Evolutionary conservation across 202 grass and related monocot species (phyloP).

Genomic region (Carex arenaria): DNA sequence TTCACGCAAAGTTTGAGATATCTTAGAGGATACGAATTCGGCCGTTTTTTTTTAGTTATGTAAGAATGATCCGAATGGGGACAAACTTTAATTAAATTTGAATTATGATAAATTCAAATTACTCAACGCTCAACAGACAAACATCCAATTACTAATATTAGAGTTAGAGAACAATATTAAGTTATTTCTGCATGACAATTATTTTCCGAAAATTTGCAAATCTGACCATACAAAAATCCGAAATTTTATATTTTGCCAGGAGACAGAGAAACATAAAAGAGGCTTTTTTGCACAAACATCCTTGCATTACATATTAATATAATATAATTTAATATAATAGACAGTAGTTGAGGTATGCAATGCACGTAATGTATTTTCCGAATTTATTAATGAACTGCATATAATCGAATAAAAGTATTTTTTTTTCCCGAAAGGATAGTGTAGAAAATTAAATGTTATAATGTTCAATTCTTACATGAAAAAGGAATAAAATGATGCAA

Average conservation of each 20-base stretch:
- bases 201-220: neutral
- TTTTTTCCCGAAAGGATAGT: no score
- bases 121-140: no score
- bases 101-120: no score
- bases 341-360: neutral
- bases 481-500: no score
- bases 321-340: neutral
- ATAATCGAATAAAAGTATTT: neutral
- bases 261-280: neutral
- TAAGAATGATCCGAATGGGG: neutral
- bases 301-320: neutral
- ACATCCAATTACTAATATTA: constrained; percentile 18
- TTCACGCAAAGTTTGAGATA: no score
- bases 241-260: neutral
- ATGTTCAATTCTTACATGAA: no score
- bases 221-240: neutral
- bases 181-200: neutral
- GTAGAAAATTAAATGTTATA: no score
- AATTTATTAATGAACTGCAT: neutral
- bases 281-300: neutral
- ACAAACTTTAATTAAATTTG: no score
- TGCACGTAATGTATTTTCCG: neutral
- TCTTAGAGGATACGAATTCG: no score
- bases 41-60: constrained; percentile 22
- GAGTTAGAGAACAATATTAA: neutral